Conservation (phyloP, 768 basidiomycete species). For the Pleurotus sapidus region DNA sequence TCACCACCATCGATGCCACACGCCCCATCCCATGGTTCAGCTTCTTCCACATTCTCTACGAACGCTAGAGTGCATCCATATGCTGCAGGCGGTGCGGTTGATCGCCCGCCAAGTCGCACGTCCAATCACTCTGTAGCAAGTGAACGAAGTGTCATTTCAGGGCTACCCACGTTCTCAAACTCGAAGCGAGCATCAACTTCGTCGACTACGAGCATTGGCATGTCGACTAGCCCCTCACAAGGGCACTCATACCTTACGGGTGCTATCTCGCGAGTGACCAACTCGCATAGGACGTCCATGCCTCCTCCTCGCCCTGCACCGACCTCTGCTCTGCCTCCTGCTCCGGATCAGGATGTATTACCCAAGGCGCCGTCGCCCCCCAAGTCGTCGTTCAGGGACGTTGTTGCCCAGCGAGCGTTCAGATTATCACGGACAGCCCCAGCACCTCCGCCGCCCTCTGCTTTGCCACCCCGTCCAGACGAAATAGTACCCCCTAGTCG, state of each 20-base stretch:
- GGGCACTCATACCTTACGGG: slow-evolving; percentile 11
- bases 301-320: slow-evolving; percentile 76
- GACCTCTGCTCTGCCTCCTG: slow-evolving; percentile 29
- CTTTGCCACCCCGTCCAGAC: slow-evolving; percentile 67
- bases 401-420: slow-evolving; percentile 50
- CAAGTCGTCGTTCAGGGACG: slow-evolving; percentile 50
- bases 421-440: slow-evolving; percentile 61
- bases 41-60: slow-evolving; percentile 17
- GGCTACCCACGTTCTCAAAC: slow-evolving; percentile 50
- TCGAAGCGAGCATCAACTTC: slow-evolving; percentile 53
- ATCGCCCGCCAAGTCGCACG: slow-evolving; percentile 32
- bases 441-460: slow-evolving; percentile 57
- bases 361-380: slow-evolving; percentile 12
- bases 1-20: slow-evolving; percentile 46
- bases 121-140: slow-evolving; percentile 34
- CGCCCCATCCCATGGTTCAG: slow-evolving; percentile 5
- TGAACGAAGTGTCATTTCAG: slow-evolving; percentile 41
- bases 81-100: slow-evolving; percentile 17
- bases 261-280: slow-evolving; percentile 16
- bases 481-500: slow-evolving; percentile 30
- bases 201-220: slow-evolving; percentile 42
- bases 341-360: slow-evolving; percentile 10
- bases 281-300: slow-evolving; percentile 55
- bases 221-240: slow-evolving; percentile 39
- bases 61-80: slow-evolving; percentile 22